Evolutionary conservation across 768 basidiomycete genomes (phyloP).

Genomic region (Galerina sulciceps): DNA sequence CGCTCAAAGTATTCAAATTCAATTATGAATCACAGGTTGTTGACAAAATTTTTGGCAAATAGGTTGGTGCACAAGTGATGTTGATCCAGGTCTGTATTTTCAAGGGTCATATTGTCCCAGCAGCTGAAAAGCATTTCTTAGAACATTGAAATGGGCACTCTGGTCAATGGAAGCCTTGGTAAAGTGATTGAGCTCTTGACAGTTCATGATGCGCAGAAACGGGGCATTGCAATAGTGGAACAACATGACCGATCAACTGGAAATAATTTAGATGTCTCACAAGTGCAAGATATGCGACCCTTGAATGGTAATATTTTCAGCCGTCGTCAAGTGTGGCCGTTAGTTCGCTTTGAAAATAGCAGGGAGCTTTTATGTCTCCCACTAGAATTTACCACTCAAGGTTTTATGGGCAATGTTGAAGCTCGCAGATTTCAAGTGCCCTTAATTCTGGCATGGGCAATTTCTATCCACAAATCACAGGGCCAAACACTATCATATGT

Average conservation of each 20-base stretch:
- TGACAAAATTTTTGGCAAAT: not conserved
- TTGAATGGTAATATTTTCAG: slow-evolving; percentile 28
- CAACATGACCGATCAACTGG: not conserved
- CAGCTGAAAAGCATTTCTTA: slow-evolving; percentile 23
- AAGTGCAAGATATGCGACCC: slow-evolving; percentile 12
- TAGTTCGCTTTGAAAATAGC: slow-evolving; percentile 60
- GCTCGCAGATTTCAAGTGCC: slow-evolving; percentile 64
- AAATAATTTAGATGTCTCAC: not conserved
- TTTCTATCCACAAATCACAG: slow-evolving; percentile 89
- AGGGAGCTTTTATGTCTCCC: slow-evolving; percentile 54
- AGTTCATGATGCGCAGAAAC: slow-evolving; percentile 46
- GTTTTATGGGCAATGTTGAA: slow-evolving; percentile 58
- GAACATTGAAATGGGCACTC: slow-evolving; percentile 63
- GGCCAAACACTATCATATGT: slow-evolving; percentile 85
- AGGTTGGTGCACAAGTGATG: slow-evolving; percentile 86
- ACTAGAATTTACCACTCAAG: slow-evolving; percentile 58
- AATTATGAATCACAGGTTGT: not conserved
- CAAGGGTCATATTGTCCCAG: not conserved
- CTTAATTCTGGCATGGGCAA: slow-evolving; percentile 72
- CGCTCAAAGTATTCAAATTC: slow-evolving; percentile 46
- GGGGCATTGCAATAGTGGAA: slow-evolving; percentile 38
- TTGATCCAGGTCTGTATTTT: slow-evolving; percentile 53
- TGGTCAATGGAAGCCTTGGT: slow-evolving; percentile 74
- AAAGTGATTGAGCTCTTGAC: slow-evolving; percentile 54
- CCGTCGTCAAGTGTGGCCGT: slow-evolving; percentile 51